phyloP scores from a whole-genome alignment of 1,139 yeast genomes.

The Taphrina wiesneri region DNA sequence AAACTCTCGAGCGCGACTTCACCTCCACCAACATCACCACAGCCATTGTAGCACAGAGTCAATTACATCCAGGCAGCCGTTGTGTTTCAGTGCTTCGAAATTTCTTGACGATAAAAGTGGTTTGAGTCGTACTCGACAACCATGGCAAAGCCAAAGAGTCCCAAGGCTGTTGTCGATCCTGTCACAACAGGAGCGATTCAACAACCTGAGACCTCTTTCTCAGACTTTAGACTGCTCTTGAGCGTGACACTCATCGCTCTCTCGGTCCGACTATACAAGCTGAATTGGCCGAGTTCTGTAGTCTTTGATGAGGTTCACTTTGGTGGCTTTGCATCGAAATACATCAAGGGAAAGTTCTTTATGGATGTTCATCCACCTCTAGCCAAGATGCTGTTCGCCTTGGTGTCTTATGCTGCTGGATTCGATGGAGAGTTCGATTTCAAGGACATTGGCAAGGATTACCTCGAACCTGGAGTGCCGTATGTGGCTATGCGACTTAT shows the following conservation, averaged over 20 bases:
- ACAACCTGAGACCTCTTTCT: neutral
- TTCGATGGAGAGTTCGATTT: constrained; percentile 75
- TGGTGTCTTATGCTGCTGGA: constrained; percentile 70
- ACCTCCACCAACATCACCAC: constrained; percentile 6
- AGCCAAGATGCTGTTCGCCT: constrained; percentile 85
- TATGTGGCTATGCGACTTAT: constrained; percentile 80
- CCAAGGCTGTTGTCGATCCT: neutral
- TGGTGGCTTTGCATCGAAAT: constrained; percentile 67
- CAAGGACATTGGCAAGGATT: constrained; percentile 62
- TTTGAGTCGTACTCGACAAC: neutral
- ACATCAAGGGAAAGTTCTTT: constrained; percentile 69
- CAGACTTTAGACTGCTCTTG: constrained; percentile 46
- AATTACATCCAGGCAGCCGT: too few relatives aligned
- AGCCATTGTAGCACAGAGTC: constrained; percentile 9
- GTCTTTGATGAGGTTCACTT: constrained; percentile 88
- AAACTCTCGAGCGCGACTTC: constrained; percentile 4
- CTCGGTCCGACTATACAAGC: constrained; percentile 59
- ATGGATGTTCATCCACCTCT: constrained; percentile 96
- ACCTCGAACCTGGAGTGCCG: constrained; percentile 54
- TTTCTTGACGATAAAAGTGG: neutral
- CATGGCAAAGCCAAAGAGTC: constrained; percentile 18
- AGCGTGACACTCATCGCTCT: constrained; percentile 58
- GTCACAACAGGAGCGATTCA: neutral
- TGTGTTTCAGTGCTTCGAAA: too few relatives aligned
- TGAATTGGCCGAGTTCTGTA: constrained; percentile 72